Evolutionary conservation across 371 early-diverging fungal species (phyloP).

Genomic region (Actinomortierella ambigua): DNA sequence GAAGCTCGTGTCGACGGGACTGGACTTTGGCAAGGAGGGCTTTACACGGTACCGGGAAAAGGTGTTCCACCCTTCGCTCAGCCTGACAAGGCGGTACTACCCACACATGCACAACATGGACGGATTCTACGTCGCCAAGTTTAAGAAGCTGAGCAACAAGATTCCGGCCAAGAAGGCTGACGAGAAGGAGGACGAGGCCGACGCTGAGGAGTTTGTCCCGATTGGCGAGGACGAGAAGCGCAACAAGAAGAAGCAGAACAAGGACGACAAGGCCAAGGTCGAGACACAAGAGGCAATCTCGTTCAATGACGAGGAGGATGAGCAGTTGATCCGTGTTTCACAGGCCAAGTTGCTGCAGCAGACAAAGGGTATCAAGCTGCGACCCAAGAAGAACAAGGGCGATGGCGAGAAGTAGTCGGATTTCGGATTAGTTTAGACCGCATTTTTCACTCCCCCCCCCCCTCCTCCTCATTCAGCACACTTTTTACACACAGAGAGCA

Average conservation of each 20-base stretch:
- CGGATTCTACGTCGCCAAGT: conserved; percentile 99
- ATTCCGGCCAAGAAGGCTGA: conserved; percentile 46
- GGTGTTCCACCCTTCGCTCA: conserved; percentile 86
- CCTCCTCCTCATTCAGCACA: too few relatives aligned
- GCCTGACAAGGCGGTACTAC: conserved; percentile 92
- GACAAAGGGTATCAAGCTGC: conserved; percentile 45
- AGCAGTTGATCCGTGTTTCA: conserved; percentile 58
- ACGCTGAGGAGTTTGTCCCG: conserved; percentile 33
- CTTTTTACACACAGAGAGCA: too few relatives aligned
- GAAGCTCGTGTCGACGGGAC: conserved; percentile 86
- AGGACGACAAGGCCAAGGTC: conserved; percentile 22
- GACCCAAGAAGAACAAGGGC: conserved; percentile 32
- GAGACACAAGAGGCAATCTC: conserved; percentile 44
- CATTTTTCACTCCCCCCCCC: too few relatives aligned
- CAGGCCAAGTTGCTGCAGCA: conserved; percentile 43
- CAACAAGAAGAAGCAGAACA: conserved; percentile 44
- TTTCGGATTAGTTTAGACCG: too few relatives aligned
- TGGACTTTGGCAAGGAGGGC: conserved; percentile 94
- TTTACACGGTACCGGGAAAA: conserved; percentile 89
- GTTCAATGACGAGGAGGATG: conserved; percentile 79
- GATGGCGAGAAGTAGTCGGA: too few relatives aligned
- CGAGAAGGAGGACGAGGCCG: conserved; percentile 37
- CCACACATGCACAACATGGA: conserved; percentile 99
- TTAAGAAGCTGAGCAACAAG: conserved; percentile 88
- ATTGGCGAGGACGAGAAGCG: conserved; percentile 38